Evolutionary conservation across 371 early-diverging fungal species (phyloP), one percentile per base, ranked within the genome.

Genomic region (Dichotomocladium elegans): DNA sequence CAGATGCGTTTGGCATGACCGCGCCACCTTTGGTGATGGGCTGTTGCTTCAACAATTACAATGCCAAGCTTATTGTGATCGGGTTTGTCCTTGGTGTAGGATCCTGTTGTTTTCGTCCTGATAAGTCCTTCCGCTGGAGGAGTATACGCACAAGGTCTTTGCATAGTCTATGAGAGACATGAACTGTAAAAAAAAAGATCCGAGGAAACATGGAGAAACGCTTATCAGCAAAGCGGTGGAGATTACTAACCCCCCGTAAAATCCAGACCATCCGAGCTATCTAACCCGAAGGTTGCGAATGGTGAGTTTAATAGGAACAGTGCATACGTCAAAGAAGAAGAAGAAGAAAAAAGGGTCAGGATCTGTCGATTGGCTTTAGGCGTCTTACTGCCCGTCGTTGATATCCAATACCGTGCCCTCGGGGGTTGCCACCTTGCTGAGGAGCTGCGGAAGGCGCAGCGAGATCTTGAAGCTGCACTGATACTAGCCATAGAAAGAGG

Each of bases 121-220:
- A n/a, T n/a, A n/a, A n/a, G n/a, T n/a, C n/a, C n/a, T n/a, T n/a
- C n/a, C n/a, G n/a, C n/a, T n/a, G n/a, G n/a, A n/a, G n/a, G n/a
- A n/a, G n/a, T n/a, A n/a, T n/a, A n/a, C n/a, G n/a, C n/a, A n/a
- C n/a, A n/a, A n/a, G n/a, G n/a, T n/a, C n/a, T n/a, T n/a, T n/a
- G n/a, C n/a, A n/a, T n/a, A n/a, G n/a, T n/a, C n/a, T n/a, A n/a
- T n/a, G n/a, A n/a, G n/a, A n/a, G n/a, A n/a, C n/a, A n/a, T n/a
- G n/a, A n/a, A n/a, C n/a, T n/a, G n/a, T n/a, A n/a, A n/a, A n/a
- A n/a, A n/a, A n/a, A n/a, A n/a, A 59, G 53, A 72, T 76, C 48
- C 74, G 75, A 41, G 79, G 72, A 47, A 79, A 79, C 73, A 76
- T 73, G 25, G 79, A 79, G 56, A 79, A 60, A 60, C 76, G 79